Conservation (phyloP, 805 yeast genomes). For the Ogataea paraovalis region DNA sequence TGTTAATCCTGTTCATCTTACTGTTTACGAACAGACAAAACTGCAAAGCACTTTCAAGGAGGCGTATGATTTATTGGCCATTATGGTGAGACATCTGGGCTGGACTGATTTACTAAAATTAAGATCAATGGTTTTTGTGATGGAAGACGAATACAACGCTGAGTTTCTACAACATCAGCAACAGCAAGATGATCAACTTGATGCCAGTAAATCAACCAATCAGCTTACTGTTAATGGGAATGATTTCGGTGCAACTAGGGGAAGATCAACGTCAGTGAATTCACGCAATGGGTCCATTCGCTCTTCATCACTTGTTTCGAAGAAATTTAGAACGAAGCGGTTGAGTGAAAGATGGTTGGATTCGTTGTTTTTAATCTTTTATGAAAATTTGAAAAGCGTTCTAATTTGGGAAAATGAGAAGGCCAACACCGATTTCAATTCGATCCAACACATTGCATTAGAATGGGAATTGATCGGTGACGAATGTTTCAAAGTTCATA, state of each 20-base stretch:
- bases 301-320: conserved; percentile 20
- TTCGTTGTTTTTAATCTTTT: conserved; percentile 58
- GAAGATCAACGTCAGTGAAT: conserved; percentile 16
- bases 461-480: conserved; percentile 76
- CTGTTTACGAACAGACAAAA: conserved; percentile 46
- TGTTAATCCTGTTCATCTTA: conserved; percentile 44
- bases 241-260: conserved; percentile 4
- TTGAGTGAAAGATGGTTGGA: conserved; percentile 74
- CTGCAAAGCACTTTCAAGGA: conserved; percentile 50
- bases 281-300: conserved; percentile 18
- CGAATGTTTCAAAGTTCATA: conserved; percentile 44
- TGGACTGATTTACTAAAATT: conserved; percentile 74
- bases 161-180: not conserved
- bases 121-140: conserved; percentile 71
- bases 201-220: conserved; percentile 12
- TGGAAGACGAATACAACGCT: conserved; percentile 62
- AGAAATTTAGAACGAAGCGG: conserved; percentile 40
- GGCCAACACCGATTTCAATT: conserved; percentile 16
- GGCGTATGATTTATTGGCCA: conserved; percentile 69
- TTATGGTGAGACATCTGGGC: conserved; percentile 64
- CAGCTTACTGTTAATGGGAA: conserved; percentile 5
- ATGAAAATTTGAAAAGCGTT: conserved; percentile 73
- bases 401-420: conserved; percentile 49
- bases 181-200: conserved; percentile 11
- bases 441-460: conserved; percentile 51